Percentiles rank a stretch among this genome's conserved stretches.
Conservation (phyloP, 1,284 basidiomycete genomes). For the Schizophyllum commune region DNA sequence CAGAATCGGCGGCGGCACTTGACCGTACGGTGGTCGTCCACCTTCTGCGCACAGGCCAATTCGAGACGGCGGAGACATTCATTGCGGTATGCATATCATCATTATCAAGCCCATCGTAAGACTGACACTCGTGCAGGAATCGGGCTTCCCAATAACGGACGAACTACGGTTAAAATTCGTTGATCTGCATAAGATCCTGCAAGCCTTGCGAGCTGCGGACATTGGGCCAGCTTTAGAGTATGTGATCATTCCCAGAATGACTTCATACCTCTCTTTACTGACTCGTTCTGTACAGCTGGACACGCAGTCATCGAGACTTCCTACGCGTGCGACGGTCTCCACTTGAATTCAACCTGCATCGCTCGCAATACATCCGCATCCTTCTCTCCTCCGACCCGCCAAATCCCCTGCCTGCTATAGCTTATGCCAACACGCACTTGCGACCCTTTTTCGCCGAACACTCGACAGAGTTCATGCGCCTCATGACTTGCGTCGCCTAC, state of each 20-base stretch:
- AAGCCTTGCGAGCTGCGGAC: slow-evolving; percentile 58
- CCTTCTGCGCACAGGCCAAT: slow-evolving; percentile 74
- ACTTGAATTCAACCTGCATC: slow-evolving; percentile 82
- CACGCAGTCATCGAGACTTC: slow-evolving; percentile 56
- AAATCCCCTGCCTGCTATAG: slow-evolving; percentile 51
- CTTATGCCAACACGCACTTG: slow-evolving; percentile 69
- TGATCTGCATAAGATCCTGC: slow-evolving; percentile 69
- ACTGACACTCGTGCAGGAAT: slow-evolving; percentile 47
- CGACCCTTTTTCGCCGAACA: slow-evolving; percentile 61
- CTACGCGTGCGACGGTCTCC: slow-evolving; percentile 64
- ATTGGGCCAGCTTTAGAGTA: slow-evolving; percentile 71
- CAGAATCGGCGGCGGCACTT: slow-evolving; percentile 53
- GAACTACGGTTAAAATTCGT: slow-evolving; percentile 56
- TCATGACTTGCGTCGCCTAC: slow-evolving; percentile 74
- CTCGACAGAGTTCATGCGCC: slow-evolving; percentile 59
- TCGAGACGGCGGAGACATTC: slow-evolving; percentile 66
- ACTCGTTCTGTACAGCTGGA: slow-evolving; percentile 64
- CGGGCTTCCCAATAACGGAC: slow-evolving; percentile 49
- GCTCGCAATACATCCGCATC: slow-evolving; percentile 76
- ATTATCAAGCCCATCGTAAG: background rate
- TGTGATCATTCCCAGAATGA: slow-evolving; percentile 18
- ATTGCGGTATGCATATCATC: slow-evolving; percentile 41
- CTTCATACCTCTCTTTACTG: slow-evolving; percentile 5
- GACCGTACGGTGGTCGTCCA: slow-evolving; percentile 71
- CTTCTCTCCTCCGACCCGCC: slow-evolving; percentile 53